phyloP scores from a whole-genome alignment of 1,139 yeast genomes.

The Scheffersomyces quercinus region DNA sequence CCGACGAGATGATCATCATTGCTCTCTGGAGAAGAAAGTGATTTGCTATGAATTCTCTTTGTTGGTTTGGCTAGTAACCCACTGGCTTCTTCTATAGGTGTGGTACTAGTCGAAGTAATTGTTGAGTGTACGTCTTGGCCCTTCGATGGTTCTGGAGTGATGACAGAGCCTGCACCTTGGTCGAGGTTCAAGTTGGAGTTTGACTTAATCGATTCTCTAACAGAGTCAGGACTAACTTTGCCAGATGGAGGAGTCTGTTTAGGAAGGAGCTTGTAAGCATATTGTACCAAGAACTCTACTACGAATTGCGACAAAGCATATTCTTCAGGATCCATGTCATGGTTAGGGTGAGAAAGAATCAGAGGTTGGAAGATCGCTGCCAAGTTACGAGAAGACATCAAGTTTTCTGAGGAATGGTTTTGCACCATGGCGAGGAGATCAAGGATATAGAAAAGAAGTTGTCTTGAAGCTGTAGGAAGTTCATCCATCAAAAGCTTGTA shows the following conservation, averaged over 20 bases:
- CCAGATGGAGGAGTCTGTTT: slow-evolving; percentile 19
- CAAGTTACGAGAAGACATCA: slow-evolving; percentile 90
- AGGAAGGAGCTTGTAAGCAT: slow-evolving; percentile 76
- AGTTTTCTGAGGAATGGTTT: slow-evolving; percentile 70
- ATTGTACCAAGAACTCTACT: slow-evolving; percentile 85
- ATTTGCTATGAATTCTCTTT: slow-evolving; percentile 57
- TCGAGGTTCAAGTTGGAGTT: slow-evolving; percentile 4
- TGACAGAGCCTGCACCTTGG: background rate
- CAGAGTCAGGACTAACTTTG: slow-evolving; percentile 1
- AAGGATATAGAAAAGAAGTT: slow-evolving; percentile 81
- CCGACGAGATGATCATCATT: slow-evolving; percentile 51
- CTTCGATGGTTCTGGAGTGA: slow-evolving; percentile 1
- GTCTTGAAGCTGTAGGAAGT: slow-evolving; percentile 72
- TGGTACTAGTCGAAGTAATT: slow-evolving; percentile 19
- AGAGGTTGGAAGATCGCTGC: slow-evolving; percentile 98
- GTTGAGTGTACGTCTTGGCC: slow-evolving; percentile 7
- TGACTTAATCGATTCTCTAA: slow-evolving; percentile 1
- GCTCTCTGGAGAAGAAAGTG: slow-evolving; percentile 52
- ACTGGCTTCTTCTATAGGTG: slow-evolving; percentile 14
- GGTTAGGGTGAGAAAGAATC: slow-evolving; percentile 85
- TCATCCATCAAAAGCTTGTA: slow-evolving; percentile 68
- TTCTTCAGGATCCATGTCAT: slow-evolving; percentile 89
- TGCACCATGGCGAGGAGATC: slow-evolving; percentile 88
- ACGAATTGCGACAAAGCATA: slow-evolving; percentile 86
- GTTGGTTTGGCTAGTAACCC: slow-evolving; percentile 14